Evolutionary conservation across 169 alveolate species (phyloP).

Genomic region (Blepharisma undulans): DNA sequence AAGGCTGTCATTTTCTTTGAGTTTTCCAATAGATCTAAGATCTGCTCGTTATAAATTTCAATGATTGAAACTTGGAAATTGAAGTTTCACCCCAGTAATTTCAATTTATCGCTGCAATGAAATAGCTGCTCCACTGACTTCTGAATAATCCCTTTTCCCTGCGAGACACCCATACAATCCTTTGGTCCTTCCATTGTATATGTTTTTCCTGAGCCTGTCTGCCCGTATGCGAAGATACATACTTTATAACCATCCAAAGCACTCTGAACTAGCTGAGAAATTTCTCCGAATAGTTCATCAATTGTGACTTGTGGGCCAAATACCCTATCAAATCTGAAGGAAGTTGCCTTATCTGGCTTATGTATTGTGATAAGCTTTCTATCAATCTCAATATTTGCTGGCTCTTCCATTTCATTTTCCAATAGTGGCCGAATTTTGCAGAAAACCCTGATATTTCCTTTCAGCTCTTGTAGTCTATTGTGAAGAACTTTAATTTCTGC

Average conservation of each 20-base stretch:
- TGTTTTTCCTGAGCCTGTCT: constrained; percentile 88
- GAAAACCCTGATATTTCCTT: constrained; percentile 87
- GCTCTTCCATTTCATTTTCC: constrained; percentile 44
- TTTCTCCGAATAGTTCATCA: constrained; percentile 75
- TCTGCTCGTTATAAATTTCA: constrained; percentile 86
- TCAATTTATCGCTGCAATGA: constrained; percentile 44
- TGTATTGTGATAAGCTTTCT: not conserved
- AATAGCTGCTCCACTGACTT: constrained; percentile 81
- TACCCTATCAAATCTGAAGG: constrained; percentile 76
- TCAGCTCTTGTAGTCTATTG: constrained; percentile 75
- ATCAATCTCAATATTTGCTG: not conserved
- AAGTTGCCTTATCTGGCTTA: constrained; percentile 1
- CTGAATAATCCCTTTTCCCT: constrained; percentile 84
- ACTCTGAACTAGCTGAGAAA: constrained; percentile 74
- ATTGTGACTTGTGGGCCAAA: constrained; percentile 59
- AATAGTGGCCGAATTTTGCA: constrained; percentile 87
- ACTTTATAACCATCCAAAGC: constrained; percentile 85
- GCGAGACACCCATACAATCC: not conserved
- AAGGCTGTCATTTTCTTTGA: constrained; percentile 57
- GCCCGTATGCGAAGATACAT: constrained; percentile 85
- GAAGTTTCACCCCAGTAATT: constrained; percentile 65
- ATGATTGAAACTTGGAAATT: constrained; percentile 61
- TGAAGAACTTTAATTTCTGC: constrained; percentile 3
- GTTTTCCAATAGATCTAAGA: constrained; percentile 75
- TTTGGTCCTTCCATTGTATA: constrained; percentile 82